A percentile compares a stretch with the other conserved stretches of the same genome.
Conservation (phyloP, 2,329 filamentous ascomycete species). For the Alternaria ethzedia region DNA sequence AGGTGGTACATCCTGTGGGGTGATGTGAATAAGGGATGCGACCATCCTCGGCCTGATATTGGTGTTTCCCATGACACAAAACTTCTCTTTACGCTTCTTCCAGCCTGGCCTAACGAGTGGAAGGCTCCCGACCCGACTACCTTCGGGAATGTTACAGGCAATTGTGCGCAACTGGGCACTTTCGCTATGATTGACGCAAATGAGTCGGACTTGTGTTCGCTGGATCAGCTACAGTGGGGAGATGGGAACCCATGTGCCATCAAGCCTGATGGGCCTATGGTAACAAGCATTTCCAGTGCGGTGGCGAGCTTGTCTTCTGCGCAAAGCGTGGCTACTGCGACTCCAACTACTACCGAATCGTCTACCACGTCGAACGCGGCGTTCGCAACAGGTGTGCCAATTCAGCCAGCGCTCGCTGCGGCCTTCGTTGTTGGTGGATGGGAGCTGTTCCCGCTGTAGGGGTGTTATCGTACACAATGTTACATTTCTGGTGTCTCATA, state of each 20-base stretch:
- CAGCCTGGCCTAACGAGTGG: not conserved
- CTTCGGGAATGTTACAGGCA: not conserved
- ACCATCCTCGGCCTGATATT: not conserved
- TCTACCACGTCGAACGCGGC: not conserved
- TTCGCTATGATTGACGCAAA: not conserved
- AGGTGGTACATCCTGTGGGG: not conserved
- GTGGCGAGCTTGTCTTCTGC: not conserved
- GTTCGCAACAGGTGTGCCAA: not conserved
- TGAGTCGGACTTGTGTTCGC: not conserved
- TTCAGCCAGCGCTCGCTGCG: not conserved
- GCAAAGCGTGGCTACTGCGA: not conserved
- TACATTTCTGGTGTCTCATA: not conserved
- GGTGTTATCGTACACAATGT: not conserved
- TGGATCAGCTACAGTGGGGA: not conserved
- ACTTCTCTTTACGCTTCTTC: not conserved
- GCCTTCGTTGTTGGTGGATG: not conserved
- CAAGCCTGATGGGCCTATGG: not conserved
- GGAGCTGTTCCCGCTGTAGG: not conserved
- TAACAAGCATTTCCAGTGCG: not conserved
- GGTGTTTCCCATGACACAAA: not conserved
- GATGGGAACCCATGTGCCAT: not conserved
- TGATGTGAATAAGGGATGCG: not conserved
- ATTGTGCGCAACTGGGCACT: not conserved
- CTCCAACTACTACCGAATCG: not conserved
- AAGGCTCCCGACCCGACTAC: not conserved